phyloP scores from a whole-genome alignment of 2,329 filamentous ascomycete genomes.

The Fusarium torulosum region DNA sequence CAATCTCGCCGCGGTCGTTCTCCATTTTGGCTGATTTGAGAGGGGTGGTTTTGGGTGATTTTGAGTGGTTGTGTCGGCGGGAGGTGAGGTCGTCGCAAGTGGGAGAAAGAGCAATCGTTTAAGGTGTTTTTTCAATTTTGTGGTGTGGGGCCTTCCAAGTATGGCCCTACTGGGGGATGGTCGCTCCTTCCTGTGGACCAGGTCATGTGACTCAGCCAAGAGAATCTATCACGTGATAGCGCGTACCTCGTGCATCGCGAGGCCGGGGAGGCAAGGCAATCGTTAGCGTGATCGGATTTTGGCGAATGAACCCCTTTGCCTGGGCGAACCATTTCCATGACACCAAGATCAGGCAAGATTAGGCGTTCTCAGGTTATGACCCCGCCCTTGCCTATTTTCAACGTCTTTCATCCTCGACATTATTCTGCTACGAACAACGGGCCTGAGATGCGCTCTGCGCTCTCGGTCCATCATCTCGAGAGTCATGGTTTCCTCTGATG shows the following conservation, averaged over 20 bases:
- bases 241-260: constrained; percentile 39
- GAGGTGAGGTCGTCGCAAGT: constrained; percentile 49
- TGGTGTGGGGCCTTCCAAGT: constrained; percentile 46
- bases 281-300: constrained; percentile 25
- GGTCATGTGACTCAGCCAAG: constrained; percentile 36
- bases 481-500: constrained; percentile 53
- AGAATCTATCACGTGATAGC: constrained; percentile 51
- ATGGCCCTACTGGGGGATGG: constrained; percentile 16
- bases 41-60: constrained; percentile 48
- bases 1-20: constrained; percentile 99
- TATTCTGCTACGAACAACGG: constrained; percentile 49
- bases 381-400: constrained; percentile 22
- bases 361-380: constrained; percentile 32
- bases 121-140: constrained; percentile 34
- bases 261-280: background rate
- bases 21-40: constrained; percentile 80
- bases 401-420: constrained; percentile 25
- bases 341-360: constrained; percentile 19
- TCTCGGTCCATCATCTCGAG: constrained; percentile 49
- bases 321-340: constrained; percentile 30
- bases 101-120: constrained; percentile 28
- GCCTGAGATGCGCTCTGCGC: constrained; percentile 63
- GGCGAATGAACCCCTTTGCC: constrained; percentile 26
- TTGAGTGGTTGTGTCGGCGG: constrained; percentile 49
- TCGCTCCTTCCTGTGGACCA: constrained; percentile 44